Evolutionary conservation across 495 filamentous ascomycete species (phyloP).

Genomic region (Trichoderma virens): DNA sequence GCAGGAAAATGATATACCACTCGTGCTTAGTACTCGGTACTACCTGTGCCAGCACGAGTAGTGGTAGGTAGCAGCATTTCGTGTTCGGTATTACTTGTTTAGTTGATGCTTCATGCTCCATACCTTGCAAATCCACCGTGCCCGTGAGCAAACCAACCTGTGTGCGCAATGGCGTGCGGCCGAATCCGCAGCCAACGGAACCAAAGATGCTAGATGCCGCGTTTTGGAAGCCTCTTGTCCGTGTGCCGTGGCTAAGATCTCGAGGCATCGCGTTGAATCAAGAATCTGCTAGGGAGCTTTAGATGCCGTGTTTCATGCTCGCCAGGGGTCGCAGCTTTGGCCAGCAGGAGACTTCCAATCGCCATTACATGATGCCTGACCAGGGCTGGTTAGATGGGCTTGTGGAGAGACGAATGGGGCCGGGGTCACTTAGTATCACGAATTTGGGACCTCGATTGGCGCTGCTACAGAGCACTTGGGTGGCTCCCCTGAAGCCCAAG

Average conservation of each 20-base stretch:
- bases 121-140: too few species aligned
- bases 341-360: background rate
- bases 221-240: background rate
- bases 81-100: too few species aligned
- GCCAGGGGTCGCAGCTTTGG: background rate
- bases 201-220: too few species aligned
- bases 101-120: too few species aligned
- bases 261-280: background rate
- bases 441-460: background rate
- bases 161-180: too few species aligned
- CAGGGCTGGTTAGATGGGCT: conserved; percentile 2
- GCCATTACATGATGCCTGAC: background rate
- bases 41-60: too few species aligned
- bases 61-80: too few species aligned
- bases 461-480: background rate
- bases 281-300: background rate
- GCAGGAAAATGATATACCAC: too few species aligned
- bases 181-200: background rate
- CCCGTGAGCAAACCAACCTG: too few species aligned
- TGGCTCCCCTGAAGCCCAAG: conserved; percentile 6
- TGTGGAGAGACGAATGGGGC: background rate
- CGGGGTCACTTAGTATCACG: conserved; percentile 2
- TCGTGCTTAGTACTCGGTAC: too few species aligned
- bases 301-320: conserved; percentile 7
- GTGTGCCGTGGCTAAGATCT: background rate